Base-by-base conservation (phyloP, 1,139 yeast genomes). In the Spathaspora jeffriesii region DNA sequence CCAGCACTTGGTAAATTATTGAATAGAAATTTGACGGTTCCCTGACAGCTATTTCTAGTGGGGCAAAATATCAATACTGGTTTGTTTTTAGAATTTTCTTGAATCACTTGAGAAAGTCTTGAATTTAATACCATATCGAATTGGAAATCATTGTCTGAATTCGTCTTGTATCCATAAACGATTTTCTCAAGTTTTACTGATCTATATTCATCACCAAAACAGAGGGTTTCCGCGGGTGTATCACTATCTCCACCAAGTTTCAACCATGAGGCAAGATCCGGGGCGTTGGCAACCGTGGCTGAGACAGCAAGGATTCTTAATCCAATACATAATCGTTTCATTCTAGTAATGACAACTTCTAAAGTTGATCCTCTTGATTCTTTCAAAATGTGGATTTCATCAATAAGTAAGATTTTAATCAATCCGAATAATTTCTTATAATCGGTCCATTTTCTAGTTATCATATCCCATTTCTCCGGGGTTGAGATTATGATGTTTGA, bases 381-480 rank as follows among this genome's bases (percentile, higher is more conserved):
- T 43, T 72, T 68, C 28, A 81, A 59, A 17, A 71, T 67, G 54
- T 79, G 84, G 9, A 79, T 67, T 51, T 81, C 84, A 62, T 79
- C 84, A 18, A 80, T 67, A 14, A 81, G 52, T 20, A 80, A 59
- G 17, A 80, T 55, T 42, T 64, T 64, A 1, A 79, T 63, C 37
- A 69, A 53, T 15, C 64, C 67, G 43, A 78, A 67, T n/a, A 76
- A 50, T 32, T 60, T 66, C 3, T 62, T 53, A 47, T 71, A 68
- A 50, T 77, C 81, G 4, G 62, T 53, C 82, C 82, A 76, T 51
- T 69, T 68, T 50, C 84, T 64, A 0, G 84, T 77, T 45, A 79
- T 59, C 42, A 72, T 60, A 53, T 80, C 85, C 82, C 83, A 79
- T 59, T 79, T 80, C 58, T 81, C 85, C 2, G 85, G 84, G 0